phyloP scores from a whole-genome alignment of 139 green algal species.

The Chlorella sp. region DNA sequence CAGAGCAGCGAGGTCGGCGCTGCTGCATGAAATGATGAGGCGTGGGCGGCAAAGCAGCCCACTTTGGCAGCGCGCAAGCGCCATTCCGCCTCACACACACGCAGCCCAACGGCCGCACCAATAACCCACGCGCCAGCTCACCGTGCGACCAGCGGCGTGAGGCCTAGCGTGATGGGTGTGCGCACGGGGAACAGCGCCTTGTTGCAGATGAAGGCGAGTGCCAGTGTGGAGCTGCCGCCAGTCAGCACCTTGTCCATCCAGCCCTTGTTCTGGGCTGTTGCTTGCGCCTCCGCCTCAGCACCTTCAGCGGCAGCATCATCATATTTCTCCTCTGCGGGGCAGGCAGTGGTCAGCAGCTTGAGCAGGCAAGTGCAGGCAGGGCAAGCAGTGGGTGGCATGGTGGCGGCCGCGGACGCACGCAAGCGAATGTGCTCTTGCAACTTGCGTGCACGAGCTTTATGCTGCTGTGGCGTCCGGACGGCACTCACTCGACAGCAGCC shows the following conservation, averaged over 20 bases:
- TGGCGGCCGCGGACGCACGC: background rate
- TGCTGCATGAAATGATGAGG: too few species aligned
- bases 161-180: constrained; percentile 53
- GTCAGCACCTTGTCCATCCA: constrained; percentile 54
- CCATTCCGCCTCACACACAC: too few species aligned
- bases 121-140: background rate
- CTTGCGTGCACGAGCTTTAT: too few species aligned
- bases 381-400: too few species aligned
- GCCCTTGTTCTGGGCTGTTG: background rate
- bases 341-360: background rate
- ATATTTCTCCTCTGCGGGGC: background rate
- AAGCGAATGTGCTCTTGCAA: too few species aligned
- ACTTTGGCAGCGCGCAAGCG: too few species aligned
- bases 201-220: constrained; percentile 64
- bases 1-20: too few species aligned
- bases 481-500: constrained; percentile 41
- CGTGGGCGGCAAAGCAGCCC: too few species aligned
- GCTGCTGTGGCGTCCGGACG: too few species aligned
- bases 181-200: constrained; percentile 65
- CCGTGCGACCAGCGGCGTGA: constrained; percentile 62
- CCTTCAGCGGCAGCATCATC: background rate
- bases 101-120: background rate
- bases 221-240: constrained; percentile 49
- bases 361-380: background rate
- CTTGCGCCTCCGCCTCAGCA: background rate